Conservation (phyloP, 1,284 basidiomycete genomes). For the Hypsizygus ulmarius region DNA sequence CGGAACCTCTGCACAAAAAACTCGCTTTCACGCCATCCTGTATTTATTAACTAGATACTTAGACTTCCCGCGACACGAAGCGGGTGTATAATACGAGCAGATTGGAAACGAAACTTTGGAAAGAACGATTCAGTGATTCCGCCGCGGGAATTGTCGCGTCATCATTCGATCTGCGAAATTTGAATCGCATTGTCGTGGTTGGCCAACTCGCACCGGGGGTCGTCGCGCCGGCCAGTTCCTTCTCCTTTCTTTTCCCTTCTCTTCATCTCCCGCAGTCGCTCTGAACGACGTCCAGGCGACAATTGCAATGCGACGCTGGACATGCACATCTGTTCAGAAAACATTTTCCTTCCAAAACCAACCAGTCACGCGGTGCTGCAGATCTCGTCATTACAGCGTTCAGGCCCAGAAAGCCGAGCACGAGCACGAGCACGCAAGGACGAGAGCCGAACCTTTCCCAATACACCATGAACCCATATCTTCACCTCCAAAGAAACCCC, state of each 20-base stretch:
- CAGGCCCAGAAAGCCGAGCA: slow-evolving; percentile 36
- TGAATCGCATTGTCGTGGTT: not conserved
- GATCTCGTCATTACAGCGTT: slow-evolving; percentile 25
- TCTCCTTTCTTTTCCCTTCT: not conserved
- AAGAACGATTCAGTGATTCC: not conserved
- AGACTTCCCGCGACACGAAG: no score
- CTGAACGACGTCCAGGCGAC: not conserved
- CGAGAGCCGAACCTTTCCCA: slow-evolving; percentile 25
- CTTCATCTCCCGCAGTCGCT: not conserved
- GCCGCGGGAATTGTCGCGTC: slow-evolving; percentile 34
- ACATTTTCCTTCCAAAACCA: slow-evolving; percentile 11
- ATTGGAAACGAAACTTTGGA: not conserved
- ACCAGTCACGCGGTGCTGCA: slow-evolving; percentile 27
- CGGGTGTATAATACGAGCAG: not conserved
- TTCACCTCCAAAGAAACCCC: slow-evolving; percentile 23
- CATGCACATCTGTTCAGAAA: slow-evolving; percentile 2
- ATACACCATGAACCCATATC: slow-evolving; percentile 23
- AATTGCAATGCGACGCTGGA: slow-evolving; percentile 11
- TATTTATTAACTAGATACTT: no score
- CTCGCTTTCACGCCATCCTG: no score
- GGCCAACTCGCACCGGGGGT: no score
- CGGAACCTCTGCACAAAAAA: no score
- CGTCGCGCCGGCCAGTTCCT: no score
- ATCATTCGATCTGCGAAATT: slow-evolving; percentile 14
- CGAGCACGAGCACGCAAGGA: slow-evolving; percentile 24